A percentile compares a stretch with the other conserved stretches of the same genome.
phyloP scores from a whole-genome alignment of 257 asterid genomes.

The Thymus quinquecostatus region DNA sequence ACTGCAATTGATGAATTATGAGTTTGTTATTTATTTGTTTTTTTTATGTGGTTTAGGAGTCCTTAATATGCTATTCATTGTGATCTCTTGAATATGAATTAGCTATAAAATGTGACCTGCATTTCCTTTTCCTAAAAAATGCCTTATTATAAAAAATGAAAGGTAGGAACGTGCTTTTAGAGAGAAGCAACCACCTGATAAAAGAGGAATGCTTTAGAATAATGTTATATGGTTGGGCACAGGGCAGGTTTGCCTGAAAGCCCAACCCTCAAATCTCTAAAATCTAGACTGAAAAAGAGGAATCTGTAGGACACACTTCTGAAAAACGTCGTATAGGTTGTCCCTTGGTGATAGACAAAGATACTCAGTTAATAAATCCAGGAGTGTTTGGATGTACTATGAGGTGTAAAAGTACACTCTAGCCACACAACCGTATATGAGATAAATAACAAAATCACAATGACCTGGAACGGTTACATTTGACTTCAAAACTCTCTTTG shows the following conservation, averaged over 20 bases:
- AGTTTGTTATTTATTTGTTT: slow-evolving; percentile 5
- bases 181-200: background rate
- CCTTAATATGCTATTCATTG: too few species aligned
- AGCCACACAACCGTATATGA: background rate
- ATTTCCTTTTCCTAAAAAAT: background rate
- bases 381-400: background rate
- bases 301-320: background rate
- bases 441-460: background rate
- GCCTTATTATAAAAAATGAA: background rate
- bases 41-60: slow-evolving; percentile 5
- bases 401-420: background rate
- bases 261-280: background rate
- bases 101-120: background rate
- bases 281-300: background rate
- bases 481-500: background rate
- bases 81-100: background rate
- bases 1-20: background rate
- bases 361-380: background rate
- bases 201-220: background rate
- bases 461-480: background rate
- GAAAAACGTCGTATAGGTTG: background rate
- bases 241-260: background rate
- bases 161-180: background rate
- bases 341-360: background rate
- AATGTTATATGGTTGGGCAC: too few species aligned